Evolutionary conservation across 176 grass and related monocot genomes (phyloP).

Genomic region (Zea mays): Zm-B73-REFERENCE-NAM-5.0 NC_050102.1:107058501-107059000

Average conservation of each 20-base stretch:
- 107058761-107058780: conserved; percentile 73
- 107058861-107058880: conserved; percentile 29
- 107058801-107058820: conserved; percentile 33
- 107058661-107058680: not conserved
- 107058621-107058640: not conserved
- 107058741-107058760: conserved; percentile 76
- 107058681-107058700: conserved; percentile 40
- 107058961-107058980: conserved; percentile 61
- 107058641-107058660: conserved; percentile 6
- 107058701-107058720: conserved; percentile 65
- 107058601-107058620: not conserved
- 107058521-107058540: not conserved
- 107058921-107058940: conserved; percentile 64
- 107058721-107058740: conserved; percentile 57
- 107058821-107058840: conserved; percentile 26
- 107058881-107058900: conserved; percentile 78
- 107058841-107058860: conserved; percentile 24
- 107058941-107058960: conserved; percentile 80
- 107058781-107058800: conserved; percentile 42
- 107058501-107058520: too few species aligned
- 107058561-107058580: conserved; percentile 1
- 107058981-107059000: conserved; percentile 32
- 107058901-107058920: conserved; percentile 75
- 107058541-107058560: not conserved
- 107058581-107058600: not conserved